Base-by-base conservation (phyloP, 2,329 filamentous ascomycete genomes). In the Leptosphaerulina australis region DNA sequence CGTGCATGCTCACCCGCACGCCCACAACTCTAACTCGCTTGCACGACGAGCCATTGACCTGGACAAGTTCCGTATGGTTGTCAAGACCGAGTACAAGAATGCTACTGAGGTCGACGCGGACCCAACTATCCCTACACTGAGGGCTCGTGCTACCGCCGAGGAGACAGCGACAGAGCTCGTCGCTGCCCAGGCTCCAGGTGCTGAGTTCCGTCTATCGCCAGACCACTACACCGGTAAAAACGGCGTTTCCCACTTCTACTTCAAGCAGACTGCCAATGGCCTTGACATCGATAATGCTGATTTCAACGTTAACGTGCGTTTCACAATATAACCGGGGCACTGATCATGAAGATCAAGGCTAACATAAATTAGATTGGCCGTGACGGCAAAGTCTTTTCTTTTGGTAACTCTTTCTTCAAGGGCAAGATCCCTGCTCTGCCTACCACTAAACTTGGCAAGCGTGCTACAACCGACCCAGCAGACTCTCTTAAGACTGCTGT, bases 241-340 rank as follows among this genome's bases (percentile, higher is more conserved):
- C 49, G 81, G 81, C 5, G 72, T 84, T 49, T 74, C 73, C 1
- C 82, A 84, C 59, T 79, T 83, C 53, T 76, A 83, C 64, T 82
- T 84, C 61, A 81, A 80, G 67, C 82, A 84, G 69, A 83, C 81
- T 0, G 69, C 74, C 5, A 79, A 83, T 45, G 81, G 79, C 0
- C 64, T 84, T 25, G 82, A 84, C 53, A 78, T 85, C 53, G 82
- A 83, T 58, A 84, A 84, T 59, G 80, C 79, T 1, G 79, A 82
- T 59, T 81, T 83, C 61, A 83, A 83, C 44, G 79, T 85, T 37
- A 85, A 85, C 55, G 80, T 84, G 58, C 71, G 80, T 73, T 10
- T 28, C n/a, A n/a, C n/a, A n/a, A n/a, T n/a, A n/a, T 26, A 14
- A 5, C 1, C n/a, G 1, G 4, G 3, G 2, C 2, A 3, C 5